Percentiles rank a stretch among this genome's conserved stretches.
Conservation (phyloP, 805 yeast species). For the Hanseniaspora valbyensis region DNA sequence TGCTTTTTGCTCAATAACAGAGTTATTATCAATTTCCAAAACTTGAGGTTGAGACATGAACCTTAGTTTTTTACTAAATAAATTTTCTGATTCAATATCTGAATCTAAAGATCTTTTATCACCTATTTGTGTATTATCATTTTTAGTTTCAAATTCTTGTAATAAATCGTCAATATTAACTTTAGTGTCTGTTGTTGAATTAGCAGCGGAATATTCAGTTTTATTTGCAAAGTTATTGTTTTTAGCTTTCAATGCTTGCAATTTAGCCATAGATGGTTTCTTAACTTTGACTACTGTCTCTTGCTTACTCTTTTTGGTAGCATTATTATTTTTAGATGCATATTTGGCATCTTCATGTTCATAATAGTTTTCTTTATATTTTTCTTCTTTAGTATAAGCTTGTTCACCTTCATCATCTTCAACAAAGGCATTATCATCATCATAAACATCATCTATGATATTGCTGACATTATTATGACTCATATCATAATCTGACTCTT, state of each 20-base stretch:
- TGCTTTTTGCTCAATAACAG: not conserved
- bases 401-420: not conserved
- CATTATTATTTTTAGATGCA: not conserved
- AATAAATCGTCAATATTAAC: constrained; percentile 18
- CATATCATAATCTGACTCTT: not conserved
- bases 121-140: not conserved
- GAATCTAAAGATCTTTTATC: constrained; percentile 8
- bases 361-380: constrained; percentile 28
- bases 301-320: not conserved
- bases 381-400: constrained; percentile 26
- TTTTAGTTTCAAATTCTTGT: not conserved
- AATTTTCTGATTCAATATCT: constrained; percentile 12
- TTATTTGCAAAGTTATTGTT: constrained; percentile 19
- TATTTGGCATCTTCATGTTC: constrained; percentile 19
- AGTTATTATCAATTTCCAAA: constrained; percentile 14
- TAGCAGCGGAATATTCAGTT: constrained; percentile 34
- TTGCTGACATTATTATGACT: not conserved
- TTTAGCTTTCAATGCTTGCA: constrained; percentile 1
- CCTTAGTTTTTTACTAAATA: constrained; percentile 17
- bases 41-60: constrained; percentile 17
- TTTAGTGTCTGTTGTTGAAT: constrained; percentile 21
- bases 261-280: not conserved
- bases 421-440: constrained; percentile 15
- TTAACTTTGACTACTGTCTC: not conserved
- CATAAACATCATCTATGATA: constrained; percentile 2